Evolutionary conservation across 2,329 filamentous ascomycete genomes (phyloP), one percentile per base, ranked within the genome.

Genomic region (Cladosporium halotolerans): DNA sequence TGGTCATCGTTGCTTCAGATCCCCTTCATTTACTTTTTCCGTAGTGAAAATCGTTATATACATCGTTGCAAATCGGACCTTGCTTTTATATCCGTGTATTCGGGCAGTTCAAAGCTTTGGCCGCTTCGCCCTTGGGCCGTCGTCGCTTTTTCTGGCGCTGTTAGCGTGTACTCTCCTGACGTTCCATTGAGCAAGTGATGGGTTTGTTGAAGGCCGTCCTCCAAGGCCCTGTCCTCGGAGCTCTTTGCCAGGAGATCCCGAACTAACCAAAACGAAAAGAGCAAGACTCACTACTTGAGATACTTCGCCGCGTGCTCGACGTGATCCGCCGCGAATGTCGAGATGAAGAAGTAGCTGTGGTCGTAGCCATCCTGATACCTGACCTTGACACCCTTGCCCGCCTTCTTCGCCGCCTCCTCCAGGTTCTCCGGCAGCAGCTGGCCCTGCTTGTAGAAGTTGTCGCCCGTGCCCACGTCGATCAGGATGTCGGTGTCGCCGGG

Each of bases 261-360:
- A 5, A 28, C 23, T 1, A 7, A 7, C 23, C 23, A 5, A 8
- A 34, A 18, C n/a, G n/a, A 45, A 45, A 23, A 14, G 8, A 16
- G 13, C 16, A 19, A 42, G 9, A 53, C 50, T 53, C 18, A 53
- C 50, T 53, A 53, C 36, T 45, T 47, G 18, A 96, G 74, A 68
- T 89, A 85, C 77, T 93, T 96, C 60, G 91, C 92, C 56, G 90
- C 90, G 73, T 95, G 89, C 64, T 89, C 85, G 61, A 97, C 80
- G 72, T 99, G 93, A 63, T 97, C 91, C 65, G 88, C 85, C 41
- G 86, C 82, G 69, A 99, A 99, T 13, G 83, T 84, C 34, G 91
- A 85, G 77, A 99, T 95, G 73, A 96, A 96, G 73, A 84, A 99
- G 76, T 99, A 99, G 58, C 89, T 95, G 74, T 99, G 93, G 70